These are phyloP conservation scores for Prunus mongolica DNA, from an alignment of 306 rosid species.

Conservation along the genomic window DNA sequence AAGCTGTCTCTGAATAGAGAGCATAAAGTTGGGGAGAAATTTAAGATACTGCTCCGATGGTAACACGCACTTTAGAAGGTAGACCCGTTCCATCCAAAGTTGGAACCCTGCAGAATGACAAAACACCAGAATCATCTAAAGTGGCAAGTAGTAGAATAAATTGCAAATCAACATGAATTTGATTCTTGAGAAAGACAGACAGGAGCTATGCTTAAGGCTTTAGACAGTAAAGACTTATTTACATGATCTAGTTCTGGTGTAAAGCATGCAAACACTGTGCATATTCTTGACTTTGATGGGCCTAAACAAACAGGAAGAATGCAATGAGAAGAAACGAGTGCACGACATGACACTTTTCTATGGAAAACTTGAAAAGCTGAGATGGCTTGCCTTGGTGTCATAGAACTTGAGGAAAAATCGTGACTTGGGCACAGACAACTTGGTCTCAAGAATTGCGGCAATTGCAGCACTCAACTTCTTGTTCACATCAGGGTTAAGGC, in stretches of 20 bases:
- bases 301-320: slow-evolving; percentile 73
- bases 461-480: slow-evolving; percentile 89
- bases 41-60: slow-evolving; percentile 8
- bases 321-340: slow-evolving; percentile 54
- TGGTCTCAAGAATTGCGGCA: slow-evolving; percentile 67
- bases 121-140: slow-evolving; percentile 24
- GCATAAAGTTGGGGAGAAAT: slow-evolving; percentile 15
- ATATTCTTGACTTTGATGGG: slow-evolving; percentile 70
- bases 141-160: slow-evolving; percentile 7
- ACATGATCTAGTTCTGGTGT: slow-evolving; percentile 93
- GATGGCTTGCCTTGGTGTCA: slow-evolving; percentile 76
- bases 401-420: slow-evolving; percentile 81
- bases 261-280: slow-evolving; percentile 87
- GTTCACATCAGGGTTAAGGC: slow-evolving; percentile 71
- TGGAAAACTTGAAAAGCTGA: slow-evolving; percentile 16
- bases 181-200: slow-evolving; percentile 13
- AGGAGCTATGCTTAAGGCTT: slow-evolving; percentile 27
- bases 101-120: slow-evolving; percentile 66
- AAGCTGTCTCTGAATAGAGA: background rate
- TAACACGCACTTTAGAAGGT: slow-evolving; percentile 47
- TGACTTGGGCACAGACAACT: slow-evolving; percentile 82
- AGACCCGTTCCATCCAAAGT: slow-evolving; percentile 93
- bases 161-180: slow-evolving; percentile 7
- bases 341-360: slow-evolving; percentile 25
- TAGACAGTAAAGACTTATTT: slow-evolving; percentile 45